Evolutionary conservation across 2,329 filamentous ascomycete species (phyloP), one percentile per base, ranked within the genome.

Genomic region (Colletotrichum cordylinicola): DNA sequence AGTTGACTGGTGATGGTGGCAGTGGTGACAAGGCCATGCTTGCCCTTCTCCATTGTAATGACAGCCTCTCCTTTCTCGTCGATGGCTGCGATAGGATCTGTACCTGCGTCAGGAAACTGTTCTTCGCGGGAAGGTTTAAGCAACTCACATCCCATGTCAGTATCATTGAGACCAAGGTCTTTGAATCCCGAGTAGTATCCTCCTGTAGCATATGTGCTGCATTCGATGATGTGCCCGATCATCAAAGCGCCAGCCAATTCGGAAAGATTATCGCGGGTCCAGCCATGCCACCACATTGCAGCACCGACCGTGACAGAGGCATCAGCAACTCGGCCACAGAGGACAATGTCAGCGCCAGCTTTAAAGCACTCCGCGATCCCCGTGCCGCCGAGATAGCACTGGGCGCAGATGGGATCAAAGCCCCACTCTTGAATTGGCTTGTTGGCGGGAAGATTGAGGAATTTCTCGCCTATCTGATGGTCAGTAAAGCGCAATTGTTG

Each of bases 241-340:
- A 80, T 76, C 15, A 80, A 66, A 13, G 79, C 72, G 15, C 77
- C 77, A 24, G 78, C 79, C 16, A 80, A 76, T 56, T 79, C 67
- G 43, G 74, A 72, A 27, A 80, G 74, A 27, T 79, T 61, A 37
- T 80, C 77, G 33, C 68, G 66, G 6, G 73, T 61, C 79, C 79
- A 80, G 33, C 64, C 43, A 76, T 90, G 84, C 89, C 89, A 91
- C 79, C 84, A 90, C 84, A 86, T 87, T 0, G 89, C 88, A 1
- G 88, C 88, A 0, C 85, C 89, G 18, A 90, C 89, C 2, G 90
- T 88, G 1, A 86, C 86, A 9, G 83, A 85, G 0, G 87, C 86
- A 78, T 87, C 86, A 0, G 85, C 84, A 2, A 87, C 85, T 52
- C 86, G 83, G 6, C 86, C 85, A 65, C 84, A 86, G 31, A 87